Evolutionary conservation across 352 stramenopile genomes (phyloP).

Genomic region (Globisporangium parvum): DNA sequence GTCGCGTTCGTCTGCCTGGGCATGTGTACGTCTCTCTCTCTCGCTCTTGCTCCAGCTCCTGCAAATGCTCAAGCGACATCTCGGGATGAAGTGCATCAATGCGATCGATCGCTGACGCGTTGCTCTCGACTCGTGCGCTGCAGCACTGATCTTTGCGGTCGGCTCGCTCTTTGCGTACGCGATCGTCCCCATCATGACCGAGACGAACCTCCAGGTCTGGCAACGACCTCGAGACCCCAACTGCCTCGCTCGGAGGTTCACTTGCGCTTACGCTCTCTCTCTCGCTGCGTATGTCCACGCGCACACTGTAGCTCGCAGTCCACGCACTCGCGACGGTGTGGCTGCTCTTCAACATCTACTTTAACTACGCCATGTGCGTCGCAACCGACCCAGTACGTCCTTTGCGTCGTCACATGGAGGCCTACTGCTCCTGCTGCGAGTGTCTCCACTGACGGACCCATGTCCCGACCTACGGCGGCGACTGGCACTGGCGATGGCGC

Average conservation of each 20-base stretch:
- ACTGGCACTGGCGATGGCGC: slow-evolving; percentile 21
- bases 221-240: not conserved
- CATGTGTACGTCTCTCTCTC: slow-evolving; percentile 25
- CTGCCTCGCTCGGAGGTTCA: not conserved
- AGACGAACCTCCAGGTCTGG: slow-evolving; percentile 27
- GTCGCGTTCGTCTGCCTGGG: slow-evolving; percentile 34
- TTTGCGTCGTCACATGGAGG: not conserved
- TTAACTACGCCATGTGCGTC: slow-evolving; percentile 70
- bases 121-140: not conserved
- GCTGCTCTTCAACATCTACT: slow-evolving; percentile 62
- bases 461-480: slow-evolving; percentile 1
- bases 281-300: not conserved
- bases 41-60: not conserved
- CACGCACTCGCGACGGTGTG: slow-evolving; percentile 26
- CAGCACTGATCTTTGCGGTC: slow-evolving; percentile 39
- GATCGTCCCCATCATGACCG: slow-evolving; percentile 43
- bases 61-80: not conserved
- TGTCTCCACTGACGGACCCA: not conserved
- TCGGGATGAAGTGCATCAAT: not conserved
- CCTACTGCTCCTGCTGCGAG: not conserved
- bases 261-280: not conserved
- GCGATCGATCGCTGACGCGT: not conserved
- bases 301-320: slow-evolving; percentile 20
- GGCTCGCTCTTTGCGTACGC: slow-evolving; percentile 40
- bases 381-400: slow-evolving; percentile 44